phyloP scores from a whole-genome alignment of 2,329 filamentous ascomycete genomes.

The Diaporthe ampelina region DNA sequence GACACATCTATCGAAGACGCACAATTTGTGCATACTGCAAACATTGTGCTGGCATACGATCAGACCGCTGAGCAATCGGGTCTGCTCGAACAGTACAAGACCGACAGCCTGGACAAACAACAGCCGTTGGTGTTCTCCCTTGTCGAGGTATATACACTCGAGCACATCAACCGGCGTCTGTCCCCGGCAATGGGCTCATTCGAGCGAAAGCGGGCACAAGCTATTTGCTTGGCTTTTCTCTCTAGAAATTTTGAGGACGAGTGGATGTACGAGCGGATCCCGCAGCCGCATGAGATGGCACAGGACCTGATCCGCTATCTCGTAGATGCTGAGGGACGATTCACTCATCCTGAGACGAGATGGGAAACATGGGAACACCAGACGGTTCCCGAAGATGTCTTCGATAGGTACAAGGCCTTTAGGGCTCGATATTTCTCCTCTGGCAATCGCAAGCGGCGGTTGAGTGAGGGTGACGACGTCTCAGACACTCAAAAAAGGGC shows the following conservation, averaged over 20 bases:
- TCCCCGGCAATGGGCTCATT: slow-evolving; percentile 54
- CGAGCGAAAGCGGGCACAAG: slow-evolving; percentile 58
- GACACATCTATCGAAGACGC: slow-evolving; percentile 28
- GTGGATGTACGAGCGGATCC: slow-evolving; percentile 41
- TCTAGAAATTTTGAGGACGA: slow-evolving; percentile 49
- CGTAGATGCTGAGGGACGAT: slow-evolving; percentile 40
- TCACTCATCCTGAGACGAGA: slow-evolving; percentile 26
- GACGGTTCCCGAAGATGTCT: slow-evolving; percentile 61
- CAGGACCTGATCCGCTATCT: slow-evolving; percentile 54
- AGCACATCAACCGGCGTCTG: slow-evolving; percentile 67
- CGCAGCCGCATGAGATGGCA: slow-evolving; percentile 62
- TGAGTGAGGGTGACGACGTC: slow-evolving; percentile 55
- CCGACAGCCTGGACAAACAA: slow-evolving; percentile 26
- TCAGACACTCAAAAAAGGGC: slow-evolving; percentile 49
- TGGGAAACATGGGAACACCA: slow-evolving; percentile 59
- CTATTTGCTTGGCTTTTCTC: slow-evolving; percentile 54
- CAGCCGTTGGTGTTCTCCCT: slow-evolving; percentile 63
- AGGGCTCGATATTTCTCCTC: slow-evolving; percentile 50
- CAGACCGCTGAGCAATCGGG: slow-evolving; percentile 60
- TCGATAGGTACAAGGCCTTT: slow-evolving; percentile 60
- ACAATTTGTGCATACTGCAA: slow-evolving; percentile 10
- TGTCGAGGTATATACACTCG: slow-evolving; percentile 65
- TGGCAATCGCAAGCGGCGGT: slow-evolving; percentile 61
- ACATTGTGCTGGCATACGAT: slow-evolving; percentile 69
- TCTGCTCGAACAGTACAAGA: slow-evolving; percentile 47